Evolutionary conservation across 2,329 filamentous ascomycete genomes (phyloP).

Genomic region (Aspergillus neoniger): DNA sequence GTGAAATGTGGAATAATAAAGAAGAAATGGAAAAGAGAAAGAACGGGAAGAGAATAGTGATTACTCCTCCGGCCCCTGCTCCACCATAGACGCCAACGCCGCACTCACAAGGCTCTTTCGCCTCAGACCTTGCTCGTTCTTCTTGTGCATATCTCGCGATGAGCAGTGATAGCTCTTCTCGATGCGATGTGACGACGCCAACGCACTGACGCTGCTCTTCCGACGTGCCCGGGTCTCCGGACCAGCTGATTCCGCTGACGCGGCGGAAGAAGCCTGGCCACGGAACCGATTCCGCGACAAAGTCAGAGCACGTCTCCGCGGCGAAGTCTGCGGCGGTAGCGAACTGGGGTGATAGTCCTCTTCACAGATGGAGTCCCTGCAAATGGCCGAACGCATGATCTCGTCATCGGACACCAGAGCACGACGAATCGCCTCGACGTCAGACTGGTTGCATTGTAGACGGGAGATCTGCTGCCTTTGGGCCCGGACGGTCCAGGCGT

Average conservation of each 20-base stretch:
- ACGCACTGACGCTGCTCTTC: constrained; percentile 31
- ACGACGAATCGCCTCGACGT: constrained; percentile 41
- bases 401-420: constrained; percentile 35
- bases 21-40: not conserved
- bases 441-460: constrained; percentile 40
- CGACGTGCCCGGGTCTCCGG: constrained; percentile 18
- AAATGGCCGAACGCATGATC: constrained; percentile 12
- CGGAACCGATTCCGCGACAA: constrained; percentile 34
- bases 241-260: not conserved
- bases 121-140: constrained; percentile 39
- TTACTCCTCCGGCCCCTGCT: constrained; percentile 17
- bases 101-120: constrained; percentile 43
- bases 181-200: constrained; percentile 32
- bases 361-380: constrained; percentile 10
- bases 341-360: constrained; percentile 44
- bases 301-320: constrained; percentile 32
- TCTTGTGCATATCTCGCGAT: constrained; percentile 32
- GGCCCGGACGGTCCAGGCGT: constrained; percentile 32
- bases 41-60: no score
- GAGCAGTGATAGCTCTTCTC: constrained; percentile 36
- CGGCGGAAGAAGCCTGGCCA: constrained; percentile 18
- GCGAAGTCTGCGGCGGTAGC: constrained; percentile 36
- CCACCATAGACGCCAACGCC: constrained; percentile 39
- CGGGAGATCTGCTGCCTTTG: constrained; percentile 45
- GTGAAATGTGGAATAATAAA: not conserved